Conservation (phyloP, 2,329 filamentous ascomycete species). For the Colletotrichum tropicale region DNA sequence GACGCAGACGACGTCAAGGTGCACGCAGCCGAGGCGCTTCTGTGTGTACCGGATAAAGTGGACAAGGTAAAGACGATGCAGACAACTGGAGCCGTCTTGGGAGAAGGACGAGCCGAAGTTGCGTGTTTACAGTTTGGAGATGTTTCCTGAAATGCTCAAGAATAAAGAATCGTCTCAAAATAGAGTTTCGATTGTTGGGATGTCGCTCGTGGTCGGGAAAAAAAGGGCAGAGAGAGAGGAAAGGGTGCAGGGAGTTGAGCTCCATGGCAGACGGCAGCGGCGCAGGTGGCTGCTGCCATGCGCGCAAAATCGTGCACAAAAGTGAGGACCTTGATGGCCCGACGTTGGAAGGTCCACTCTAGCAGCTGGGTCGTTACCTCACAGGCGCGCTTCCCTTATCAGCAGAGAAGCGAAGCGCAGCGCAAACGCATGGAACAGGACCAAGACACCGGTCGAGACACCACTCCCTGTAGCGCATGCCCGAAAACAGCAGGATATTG, state of each 20-base stretch:
- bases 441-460: background rate
- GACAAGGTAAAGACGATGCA: background rate
- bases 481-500: background rate
- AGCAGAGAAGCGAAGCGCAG: background rate
- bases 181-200: background rate
- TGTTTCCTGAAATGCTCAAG: background rate
- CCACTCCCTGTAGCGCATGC: background rate
- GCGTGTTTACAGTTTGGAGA: background rate
- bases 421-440: background rate
- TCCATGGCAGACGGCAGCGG: background rate
- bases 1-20: background rate
- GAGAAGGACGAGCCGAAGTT: background rate
- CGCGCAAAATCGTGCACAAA: background rate
- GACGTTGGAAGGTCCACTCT: background rate
- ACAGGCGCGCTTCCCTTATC: constrained; percentile 1
- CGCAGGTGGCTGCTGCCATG: background rate
- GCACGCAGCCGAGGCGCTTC: background rate
- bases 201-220: background rate
- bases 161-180: background rate
- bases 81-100: background rate
- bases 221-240: background rate
- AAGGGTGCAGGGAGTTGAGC: background rate
- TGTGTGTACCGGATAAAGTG: background rate
- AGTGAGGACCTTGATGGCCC: constrained; percentile 20
- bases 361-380: constrained; percentile 1